Conservation (phyloP, 2,329 filamentous ascomycete species). For the Celoporthe dispersa region DNA sequence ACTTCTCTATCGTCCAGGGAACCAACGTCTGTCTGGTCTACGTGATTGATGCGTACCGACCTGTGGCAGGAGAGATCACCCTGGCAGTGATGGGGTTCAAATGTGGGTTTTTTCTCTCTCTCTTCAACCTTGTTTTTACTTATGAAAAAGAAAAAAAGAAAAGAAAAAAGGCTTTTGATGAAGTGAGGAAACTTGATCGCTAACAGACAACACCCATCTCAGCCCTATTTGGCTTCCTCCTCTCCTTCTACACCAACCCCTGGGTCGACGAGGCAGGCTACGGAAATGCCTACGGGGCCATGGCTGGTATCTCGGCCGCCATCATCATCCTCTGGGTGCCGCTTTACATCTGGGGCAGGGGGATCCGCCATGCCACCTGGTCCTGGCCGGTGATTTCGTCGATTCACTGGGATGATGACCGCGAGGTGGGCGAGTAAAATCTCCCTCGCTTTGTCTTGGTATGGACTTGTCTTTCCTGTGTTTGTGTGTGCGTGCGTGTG, state of each 20-base stretch:
- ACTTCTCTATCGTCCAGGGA: slow-evolving; percentile 59
- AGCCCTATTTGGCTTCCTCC: slow-evolving; percentile 61
- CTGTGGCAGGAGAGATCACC: slow-evolving; percentile 59
- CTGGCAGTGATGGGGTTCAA: slow-evolving; percentile 60
- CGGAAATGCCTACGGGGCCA: slow-evolving; percentile 55
- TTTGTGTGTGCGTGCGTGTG: not conserved
- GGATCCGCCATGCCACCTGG: slow-evolving; percentile 52
- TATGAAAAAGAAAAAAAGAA: too few species aligned
- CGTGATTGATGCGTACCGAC: slow-evolving; percentile 61
- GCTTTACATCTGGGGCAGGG: slow-evolving; percentile 56
- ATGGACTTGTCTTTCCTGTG: not conserved
- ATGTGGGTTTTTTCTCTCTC: slow-evolving; percentile 41
- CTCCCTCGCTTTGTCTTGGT: too few species aligned
- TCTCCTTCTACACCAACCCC: slow-evolving; percentile 64
- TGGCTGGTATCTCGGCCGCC: slow-evolving; percentile 57
- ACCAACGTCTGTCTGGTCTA: slow-evolving; percentile 62
- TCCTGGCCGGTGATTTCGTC: slow-evolving; percentile 51
- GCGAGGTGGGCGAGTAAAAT: slow-evolving; percentile 62
- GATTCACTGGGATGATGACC: slow-evolving; percentile 55
- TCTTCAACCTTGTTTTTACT: too few species aligned
- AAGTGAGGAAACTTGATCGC: not conserved
- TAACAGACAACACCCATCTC: not conserved
- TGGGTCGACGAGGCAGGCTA: slow-evolving; percentile 59
- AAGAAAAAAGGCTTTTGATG: too few species aligned
- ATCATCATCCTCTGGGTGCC: slow-evolving; percentile 54